phyloP scores from a whole-genome alignment of 805 yeast genomes.

The Candida pseudoglaebosa region DNA sequence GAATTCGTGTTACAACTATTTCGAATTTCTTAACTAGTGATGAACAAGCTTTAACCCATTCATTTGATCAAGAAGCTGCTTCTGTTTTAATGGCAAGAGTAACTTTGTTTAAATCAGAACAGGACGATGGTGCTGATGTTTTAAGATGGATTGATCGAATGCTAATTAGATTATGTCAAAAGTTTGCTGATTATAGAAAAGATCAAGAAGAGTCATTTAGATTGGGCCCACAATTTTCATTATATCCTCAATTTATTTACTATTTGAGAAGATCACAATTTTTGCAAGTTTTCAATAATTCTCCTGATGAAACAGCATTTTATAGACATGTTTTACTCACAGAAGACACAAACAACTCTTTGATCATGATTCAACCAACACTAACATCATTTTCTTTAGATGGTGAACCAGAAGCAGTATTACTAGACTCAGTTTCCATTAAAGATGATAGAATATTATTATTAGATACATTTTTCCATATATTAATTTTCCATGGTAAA shows the following conservation, averaged over 20 bases:
- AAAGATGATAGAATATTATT: constrained; percentile 83
- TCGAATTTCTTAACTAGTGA: constrained; percentile 51
- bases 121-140: constrained; percentile 88
- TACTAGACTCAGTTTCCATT: constrained; percentile 89
- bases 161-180: constrained; percentile 83
- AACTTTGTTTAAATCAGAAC: constrained; percentile 74
- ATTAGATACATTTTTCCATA: constrained; percentile 94
- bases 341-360: constrained; percentile 88
- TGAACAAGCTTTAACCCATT: constrained; percentile 44
- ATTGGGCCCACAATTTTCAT: constrained; percentile 74
- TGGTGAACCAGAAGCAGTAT: constrained; percentile 81
- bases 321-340: constrained; percentile 88
- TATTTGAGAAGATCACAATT: constrained; percentile 95
- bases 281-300: constrained; percentile 91
- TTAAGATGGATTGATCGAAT: constrained; percentile 93
- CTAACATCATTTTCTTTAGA: constrained; percentile 79
- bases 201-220: constrained; percentile 81
- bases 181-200: constrained; percentile 89
- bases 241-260: constrained; percentile 94
- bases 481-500: constrained; percentile 91
- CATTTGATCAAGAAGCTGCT: constrained; percentile 99
- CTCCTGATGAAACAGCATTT: constrained; percentile 98
- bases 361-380: constrained; percentile 98
- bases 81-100: constrained; percentile 89
- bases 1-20: constrained; percentile 88